These are phyloP conservation scores for Geopyxis carbonaria DNA, from an alignment of 495 filamentous ascomycete genomes.

Conservation along the genomic window DNA sequence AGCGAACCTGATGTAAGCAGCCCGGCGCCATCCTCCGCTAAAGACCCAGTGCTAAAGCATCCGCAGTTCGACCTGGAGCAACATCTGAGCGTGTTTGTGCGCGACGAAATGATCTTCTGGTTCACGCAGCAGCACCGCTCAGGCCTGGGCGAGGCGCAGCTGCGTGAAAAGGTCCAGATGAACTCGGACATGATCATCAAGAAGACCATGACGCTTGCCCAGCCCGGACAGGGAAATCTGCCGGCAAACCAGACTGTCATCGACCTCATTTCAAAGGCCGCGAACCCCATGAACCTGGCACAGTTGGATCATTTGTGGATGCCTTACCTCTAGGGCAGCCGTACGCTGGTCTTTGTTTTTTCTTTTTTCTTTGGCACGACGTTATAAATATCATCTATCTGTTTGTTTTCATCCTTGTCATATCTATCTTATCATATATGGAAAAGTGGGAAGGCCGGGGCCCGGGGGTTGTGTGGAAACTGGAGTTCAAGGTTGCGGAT, in stretches of 20 bases:
- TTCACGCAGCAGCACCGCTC: conserved; percentile 63
- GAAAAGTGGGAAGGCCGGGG: too few relatives aligned
- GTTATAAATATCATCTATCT: too few relatives aligned
- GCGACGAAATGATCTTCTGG: conserved; percentile 98
- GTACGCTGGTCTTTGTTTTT: too few relatives aligned
- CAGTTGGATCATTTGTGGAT: conserved; percentile 89
- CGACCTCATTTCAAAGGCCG: conserved; percentile 68
- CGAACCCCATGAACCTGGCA: conserved; percentile 70
- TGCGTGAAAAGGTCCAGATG: conserved; percentile 70
- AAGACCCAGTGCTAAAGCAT: conserved; percentile 6
- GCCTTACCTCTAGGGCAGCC: conserved; percentile 79
- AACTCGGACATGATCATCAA: conserved; percentile 87
- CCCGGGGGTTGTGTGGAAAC: too few relatives aligned
- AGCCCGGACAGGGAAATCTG: conserved; percentile 42
- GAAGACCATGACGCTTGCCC: conserved; percentile 64
- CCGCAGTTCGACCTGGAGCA: conserved; percentile 60
- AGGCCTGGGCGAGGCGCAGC: conserved; percentile 45
- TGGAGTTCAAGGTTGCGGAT: too few relatives aligned
- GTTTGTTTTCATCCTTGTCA: too few relatives aligned
- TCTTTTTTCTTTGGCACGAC: too few relatives aligned
- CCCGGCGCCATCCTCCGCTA: conserved; percentile 1
- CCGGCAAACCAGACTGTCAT: conserved; percentile 94
- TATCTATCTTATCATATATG: too few relatives aligned
- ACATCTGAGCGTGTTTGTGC: conserved; percentile 79
- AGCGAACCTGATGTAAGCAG: conserved; percentile 56